These are phyloP conservation scores for Fraxinus velutina DNA, from an alignment of 305 asterid species.

Conservation along the genomic window DNA sequence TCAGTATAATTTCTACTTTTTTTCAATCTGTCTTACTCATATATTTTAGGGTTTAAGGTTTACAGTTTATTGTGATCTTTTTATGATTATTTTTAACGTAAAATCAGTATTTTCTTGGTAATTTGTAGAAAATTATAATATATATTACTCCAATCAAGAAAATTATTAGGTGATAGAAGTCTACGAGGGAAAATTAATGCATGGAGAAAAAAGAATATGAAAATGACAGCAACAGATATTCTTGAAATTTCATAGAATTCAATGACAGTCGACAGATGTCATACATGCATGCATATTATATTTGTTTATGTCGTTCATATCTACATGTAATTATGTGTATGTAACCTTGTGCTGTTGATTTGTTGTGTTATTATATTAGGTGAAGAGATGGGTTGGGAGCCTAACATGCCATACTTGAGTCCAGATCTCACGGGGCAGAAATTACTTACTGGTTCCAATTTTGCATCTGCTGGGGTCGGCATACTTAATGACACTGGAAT, in stretches of 20 bases:
- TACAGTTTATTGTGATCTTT: background rate
- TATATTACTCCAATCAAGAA: background rate
- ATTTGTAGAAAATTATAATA: too few relatives aligned
- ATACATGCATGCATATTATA: background rate
- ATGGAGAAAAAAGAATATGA: background rate
- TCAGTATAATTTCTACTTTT: constrained; percentile 38
- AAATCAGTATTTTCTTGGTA: background rate
- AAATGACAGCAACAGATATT: background rate
- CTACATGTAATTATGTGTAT: background rate
- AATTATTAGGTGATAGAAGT: background rate
- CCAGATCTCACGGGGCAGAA: constrained; percentile 55
- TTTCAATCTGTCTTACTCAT: background rate
- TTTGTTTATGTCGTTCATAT: background rate
- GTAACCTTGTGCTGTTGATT: background rate
- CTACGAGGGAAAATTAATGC: background rate
- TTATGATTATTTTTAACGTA: too few relatives aligned
- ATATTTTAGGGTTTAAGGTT: background rate
- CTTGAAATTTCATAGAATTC: background rate
- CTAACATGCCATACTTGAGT: constrained; percentile 60
- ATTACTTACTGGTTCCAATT: constrained; percentile 73
- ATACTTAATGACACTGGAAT: background rate
- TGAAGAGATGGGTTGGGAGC: constrained; percentile 53
- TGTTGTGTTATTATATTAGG: constrained; percentile 16
- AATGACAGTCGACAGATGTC: background rate
- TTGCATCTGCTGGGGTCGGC: constrained; percentile 25